Conservation (phyloP, 192 early-diverging fungal species). For the Coemansia brasiliensis region DNA sequence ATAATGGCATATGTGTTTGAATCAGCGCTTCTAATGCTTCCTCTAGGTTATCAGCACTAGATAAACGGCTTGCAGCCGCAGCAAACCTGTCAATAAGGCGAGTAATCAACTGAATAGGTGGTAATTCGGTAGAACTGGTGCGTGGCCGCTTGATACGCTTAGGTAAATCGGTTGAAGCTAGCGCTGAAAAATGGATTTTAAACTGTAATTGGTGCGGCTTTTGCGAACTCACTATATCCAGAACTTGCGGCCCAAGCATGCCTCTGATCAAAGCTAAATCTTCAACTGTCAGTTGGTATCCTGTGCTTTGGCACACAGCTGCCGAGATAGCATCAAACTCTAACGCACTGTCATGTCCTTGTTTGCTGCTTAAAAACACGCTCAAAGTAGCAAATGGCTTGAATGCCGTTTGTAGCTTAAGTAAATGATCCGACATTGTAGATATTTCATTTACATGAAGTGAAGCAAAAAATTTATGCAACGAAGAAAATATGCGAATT, state of each 20-base stretch:
- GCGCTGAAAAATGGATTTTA: neutral
- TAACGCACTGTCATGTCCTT: conserved; percentile 5
- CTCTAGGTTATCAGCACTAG: no score
- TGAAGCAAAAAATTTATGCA: neutral
- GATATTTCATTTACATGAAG: neutral
- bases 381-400: conserved; percentile 23
- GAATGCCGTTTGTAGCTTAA: neutral
- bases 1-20: no score
- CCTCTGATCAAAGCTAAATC: conserved; percentile 25
- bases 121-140: neutral
- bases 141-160: neutral
- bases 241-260: conserved; percentile 10
- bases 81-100: conserved; percentile 5
- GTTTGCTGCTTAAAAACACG: conserved; percentile 18
- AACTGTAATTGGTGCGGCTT: neutral
- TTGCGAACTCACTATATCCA: conserved; percentile 10
- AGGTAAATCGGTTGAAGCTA: neutral
- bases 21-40: no score
- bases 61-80: neutral
- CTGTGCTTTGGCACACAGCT: conserved; percentile 2
- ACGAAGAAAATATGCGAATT: neutral
- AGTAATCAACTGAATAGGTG: conserved; percentile 7
- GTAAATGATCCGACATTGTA: neutral
- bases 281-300: neutral
- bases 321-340: conserved; percentile 3